Conservation (phyloP, 2,329 filamentous ascomycete genomes). For the Hypoxylon sp. region DNA sequence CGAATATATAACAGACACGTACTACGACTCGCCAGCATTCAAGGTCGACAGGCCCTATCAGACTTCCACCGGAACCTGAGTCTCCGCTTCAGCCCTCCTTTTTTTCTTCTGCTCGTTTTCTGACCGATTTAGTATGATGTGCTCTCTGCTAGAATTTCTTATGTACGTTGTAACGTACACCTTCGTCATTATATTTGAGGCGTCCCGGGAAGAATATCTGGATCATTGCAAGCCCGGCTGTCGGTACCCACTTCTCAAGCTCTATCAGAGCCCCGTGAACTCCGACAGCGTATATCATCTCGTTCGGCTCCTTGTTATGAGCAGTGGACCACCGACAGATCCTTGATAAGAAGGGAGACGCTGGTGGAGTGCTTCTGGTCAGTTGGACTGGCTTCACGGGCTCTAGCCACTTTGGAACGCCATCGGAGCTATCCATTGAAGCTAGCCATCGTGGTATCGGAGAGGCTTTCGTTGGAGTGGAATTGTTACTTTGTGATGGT, state of each 20-base stretch:
- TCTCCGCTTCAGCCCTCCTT: not conserved
- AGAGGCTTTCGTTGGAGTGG: not conserved
- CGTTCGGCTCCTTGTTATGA: not conserved
- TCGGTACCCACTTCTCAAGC: not conserved
- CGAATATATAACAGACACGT: not conserved
- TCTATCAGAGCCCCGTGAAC: not conserved
- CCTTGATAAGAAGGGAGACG: not conserved
- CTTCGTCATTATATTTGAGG: not conserved
- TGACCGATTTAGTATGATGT: not conserved
- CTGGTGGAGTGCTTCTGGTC: not conserved
- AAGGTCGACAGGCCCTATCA: not conserved
- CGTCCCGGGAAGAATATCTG: not conserved
- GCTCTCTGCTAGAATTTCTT: not conserved
- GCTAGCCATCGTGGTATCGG: not conserved
- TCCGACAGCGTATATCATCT: not conserved
- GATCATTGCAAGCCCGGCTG: not conserved
- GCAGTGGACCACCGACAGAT: not conserved
- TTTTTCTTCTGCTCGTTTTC: not conserved
- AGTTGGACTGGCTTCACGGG: not conserved
- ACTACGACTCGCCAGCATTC: not conserved
- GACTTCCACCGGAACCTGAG: not conserved
- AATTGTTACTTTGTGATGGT: not conserved
- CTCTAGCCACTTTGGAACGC: not conserved
- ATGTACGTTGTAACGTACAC: not conserved
- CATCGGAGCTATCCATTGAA: not conserved